These are phyloP conservation scores for Aspergillus saccharolyticus DNA, from an alignment of 495 filamentous ascomycete genomes.

Conservation along the genomic window DNA sequence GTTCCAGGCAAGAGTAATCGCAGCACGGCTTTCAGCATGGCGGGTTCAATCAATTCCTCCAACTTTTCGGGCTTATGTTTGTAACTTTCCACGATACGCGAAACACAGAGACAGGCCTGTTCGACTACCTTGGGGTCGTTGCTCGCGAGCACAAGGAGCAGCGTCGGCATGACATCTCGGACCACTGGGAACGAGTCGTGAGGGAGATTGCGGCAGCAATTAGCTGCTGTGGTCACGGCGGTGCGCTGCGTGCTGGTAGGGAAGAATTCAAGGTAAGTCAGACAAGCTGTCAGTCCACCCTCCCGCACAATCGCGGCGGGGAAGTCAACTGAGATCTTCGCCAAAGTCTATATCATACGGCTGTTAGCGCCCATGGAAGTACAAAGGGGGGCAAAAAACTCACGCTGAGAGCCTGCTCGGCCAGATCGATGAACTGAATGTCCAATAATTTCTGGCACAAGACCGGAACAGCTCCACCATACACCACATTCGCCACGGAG, in stretches of 20 bases:
- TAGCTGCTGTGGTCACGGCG: conserved; percentile 93
- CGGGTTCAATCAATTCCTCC: conserved; percentile 84
- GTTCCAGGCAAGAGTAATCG: conserved; percentile 88
- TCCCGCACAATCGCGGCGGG: conserved; percentile 94
- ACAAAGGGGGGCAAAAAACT: conserved; percentile 23
- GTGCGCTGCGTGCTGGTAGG: conserved; percentile 94
- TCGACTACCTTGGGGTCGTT: conserved; percentile 96
- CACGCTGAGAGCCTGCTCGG: conserved; percentile 91
- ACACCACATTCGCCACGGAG: conserved; percentile 91
- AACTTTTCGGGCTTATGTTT: conserved; percentile 78
- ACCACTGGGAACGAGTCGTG: conserved; percentile 88
- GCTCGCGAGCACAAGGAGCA: conserved; percentile 82
- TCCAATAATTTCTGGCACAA: conserved; percentile 91
- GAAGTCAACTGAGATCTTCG: conserved; percentile 97
- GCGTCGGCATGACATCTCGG: conserved; percentile 89
- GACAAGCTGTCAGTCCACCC: conserved; percentile 87
- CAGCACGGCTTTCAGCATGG: conserved; percentile 81
- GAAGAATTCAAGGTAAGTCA: conserved; percentile 96
- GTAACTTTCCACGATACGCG: conserved; percentile 96
- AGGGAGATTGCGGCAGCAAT: conserved; percentile 94
- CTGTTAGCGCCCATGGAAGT: conserved; percentile 10
- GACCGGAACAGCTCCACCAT: conserved; percentile 90
- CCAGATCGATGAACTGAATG: conserved; percentile 93
- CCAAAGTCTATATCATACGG: conserved; percentile 61
- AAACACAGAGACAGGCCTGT: conserved; percentile 92